Evolutionary conservation across 2,329 filamentous ascomycete genomes (phyloP).

Genomic region (Colletotrichum sp.): DNA sequence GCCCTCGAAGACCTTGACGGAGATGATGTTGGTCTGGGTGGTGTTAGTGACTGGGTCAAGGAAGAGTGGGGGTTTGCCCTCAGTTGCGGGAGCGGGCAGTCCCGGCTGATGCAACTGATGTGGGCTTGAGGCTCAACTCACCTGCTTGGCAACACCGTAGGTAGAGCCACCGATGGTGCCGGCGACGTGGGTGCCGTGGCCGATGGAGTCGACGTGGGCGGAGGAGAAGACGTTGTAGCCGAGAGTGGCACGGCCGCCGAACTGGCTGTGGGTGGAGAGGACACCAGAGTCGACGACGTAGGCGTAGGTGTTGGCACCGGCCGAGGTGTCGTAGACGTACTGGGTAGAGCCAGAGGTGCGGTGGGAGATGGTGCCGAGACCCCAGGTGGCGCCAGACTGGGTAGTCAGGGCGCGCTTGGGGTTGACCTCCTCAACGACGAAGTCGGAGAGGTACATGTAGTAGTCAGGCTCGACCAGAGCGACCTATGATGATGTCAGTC

Average conservation of each 20-base stretch:
- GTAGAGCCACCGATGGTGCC: constrained; percentile 48
- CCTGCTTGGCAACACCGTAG: constrained; percentile 51
- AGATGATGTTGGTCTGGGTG: constrained; percentile 37
- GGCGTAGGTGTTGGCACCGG: constrained; percentile 46
- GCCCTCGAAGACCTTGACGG: constrained; percentile 50
- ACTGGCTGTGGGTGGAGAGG: constrained; percentile 47
- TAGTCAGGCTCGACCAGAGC: constrained; percentile 35
- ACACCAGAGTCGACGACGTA: constrained; percentile 64
- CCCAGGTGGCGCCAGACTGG: constrained; percentile 45
- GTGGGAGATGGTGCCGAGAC: constrained; percentile 50
- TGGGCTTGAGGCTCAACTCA: not conserved
- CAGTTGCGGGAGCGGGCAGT: not conserved
- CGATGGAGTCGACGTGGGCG: constrained; percentile 38
- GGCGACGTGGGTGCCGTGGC: constrained; percentile 53
- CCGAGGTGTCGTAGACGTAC: constrained; percentile 46
- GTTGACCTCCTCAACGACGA: constrained; percentile 3
- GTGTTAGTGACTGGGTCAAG: not conserved
- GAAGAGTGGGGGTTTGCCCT: not conserved
- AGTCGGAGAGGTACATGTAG: constrained; percentile 30
- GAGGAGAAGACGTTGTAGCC: constrained; percentile 39
- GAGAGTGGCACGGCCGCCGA: constrained; percentile 44
- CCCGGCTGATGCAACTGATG: not conserved
- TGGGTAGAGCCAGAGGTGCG: constrained; percentile 32
- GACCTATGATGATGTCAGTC: constrained; percentile 32
- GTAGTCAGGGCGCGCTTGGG: constrained; percentile 25